phyloP scores from a whole-genome alignment of 805 yeast genomes.

The Debaryomyces castellii region DNA sequence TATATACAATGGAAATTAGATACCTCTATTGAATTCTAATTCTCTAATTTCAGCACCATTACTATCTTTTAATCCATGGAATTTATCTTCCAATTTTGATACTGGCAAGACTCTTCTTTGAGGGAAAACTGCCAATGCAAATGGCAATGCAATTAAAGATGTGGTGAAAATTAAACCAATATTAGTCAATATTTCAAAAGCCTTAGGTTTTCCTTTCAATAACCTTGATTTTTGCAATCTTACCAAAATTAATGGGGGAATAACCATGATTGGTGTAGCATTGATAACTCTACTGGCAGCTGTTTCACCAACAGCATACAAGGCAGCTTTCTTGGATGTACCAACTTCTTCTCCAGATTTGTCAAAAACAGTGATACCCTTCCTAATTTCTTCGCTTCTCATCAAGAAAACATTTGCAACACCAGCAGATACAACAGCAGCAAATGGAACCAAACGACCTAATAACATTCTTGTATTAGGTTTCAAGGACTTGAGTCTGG shows the following conservation, averaged over 20 bases:
- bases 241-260: conserved; percentile 86
- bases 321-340: conserved; percentile 81
- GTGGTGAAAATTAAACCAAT: conserved; percentile 84
- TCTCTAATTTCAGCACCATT: conserved; percentile 55
- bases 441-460: conserved; percentile 92
- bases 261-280: conserved; percentile 96
- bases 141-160: conserved; percentile 84
- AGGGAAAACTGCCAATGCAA: conserved; percentile 95
- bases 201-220: conserved; percentile 65
- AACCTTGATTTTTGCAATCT: conserved; percentile 65
- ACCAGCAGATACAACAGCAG: conserved; percentile 98
- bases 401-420: conserved; percentile 92
- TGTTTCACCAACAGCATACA: conserved; percentile 94
- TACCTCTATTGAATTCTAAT: conserved; percentile 92
- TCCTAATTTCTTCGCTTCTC: conserved; percentile 92
- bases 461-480: conserved; percentile 69
- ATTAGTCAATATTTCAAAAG: conserved; percentile 69
- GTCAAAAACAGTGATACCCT: conserved; percentile 75
- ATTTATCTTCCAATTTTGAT: conserved; percentile 59
- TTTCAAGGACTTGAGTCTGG: conserved; percentile 68
- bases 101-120: conserved; percentile 71
- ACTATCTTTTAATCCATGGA: conserved; percentile 59
- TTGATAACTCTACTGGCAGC: conserved; percentile 93
- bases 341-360: conserved; percentile 58
- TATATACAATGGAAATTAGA: conserved; percentile 38